Base-by-base conservation (phyloP, 2,329 filamentous ascomycete genomes). In the Phyllosticta citrichinensis region DNA sequence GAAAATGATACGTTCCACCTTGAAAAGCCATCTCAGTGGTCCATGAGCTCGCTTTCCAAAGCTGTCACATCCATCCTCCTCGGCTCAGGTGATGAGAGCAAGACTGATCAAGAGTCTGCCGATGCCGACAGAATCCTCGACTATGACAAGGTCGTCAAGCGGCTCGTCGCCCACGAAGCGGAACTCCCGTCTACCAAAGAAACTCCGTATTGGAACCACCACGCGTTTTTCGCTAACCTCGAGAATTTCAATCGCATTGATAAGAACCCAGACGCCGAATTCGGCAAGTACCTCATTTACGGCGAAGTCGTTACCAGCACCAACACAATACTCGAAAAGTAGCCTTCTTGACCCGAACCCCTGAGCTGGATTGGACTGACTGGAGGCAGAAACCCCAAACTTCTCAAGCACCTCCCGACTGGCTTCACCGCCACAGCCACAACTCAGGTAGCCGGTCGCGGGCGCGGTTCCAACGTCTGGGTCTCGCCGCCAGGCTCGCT, bases 281-380 rank as follows among this genome's bases (percentile, higher is more conserved):
- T 95, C 79, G 94, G 94, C 4, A 83, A 86, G 57, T 77, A 83
- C 57, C 74, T 99, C 3, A 78, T 97, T 65, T 97, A 97, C 69
- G 92, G 88, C 58, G 91, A 97, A 72, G 91, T 96, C 6, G 81
- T 97, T 17, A 97, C 93, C 2, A 96, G 91, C 71, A 99, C 94
- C 27, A 96, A 93, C 74, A 96, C 92, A 0, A 79, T 97, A 5
- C 81, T 97, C 6, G 94, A 97, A 69, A 96, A 94, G 87, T 89
- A 73, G 65, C 76, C 67, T 2, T 2, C 11, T 57, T 9, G 11
- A 3, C 4, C 12, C 20, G 11, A 35, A 17, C 22, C 35, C 22
- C 12, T 52, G 22, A 40, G n/a, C n/a, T 53, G 20, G 9, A 5
- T 51, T 40, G 60, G 65, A 17, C 20, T 50, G 11, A 12, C 47